phyloP scores from a whole-genome alignment of 1,139 yeast species.

The Sugiyamaella neomexicana region DNA sequence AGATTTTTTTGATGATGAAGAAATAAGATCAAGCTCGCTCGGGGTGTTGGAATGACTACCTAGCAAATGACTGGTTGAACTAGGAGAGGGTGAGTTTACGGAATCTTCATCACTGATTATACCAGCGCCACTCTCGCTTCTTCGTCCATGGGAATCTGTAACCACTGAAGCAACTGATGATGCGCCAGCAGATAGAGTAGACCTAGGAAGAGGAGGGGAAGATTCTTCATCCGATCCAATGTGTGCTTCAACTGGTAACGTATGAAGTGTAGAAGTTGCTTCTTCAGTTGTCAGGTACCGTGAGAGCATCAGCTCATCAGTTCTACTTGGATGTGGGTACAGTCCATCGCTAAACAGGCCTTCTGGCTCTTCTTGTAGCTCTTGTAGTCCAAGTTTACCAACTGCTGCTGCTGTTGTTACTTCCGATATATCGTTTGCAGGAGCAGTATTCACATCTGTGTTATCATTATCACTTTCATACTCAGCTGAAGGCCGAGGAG shows the following conservation, averaged over 20 bases:
- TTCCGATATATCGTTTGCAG: background rate
- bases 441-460: background rate
- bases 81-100: constrained; percentile 3
- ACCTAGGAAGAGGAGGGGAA: background rate
- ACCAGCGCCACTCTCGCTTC: background rate
- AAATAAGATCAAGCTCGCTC: background rate
- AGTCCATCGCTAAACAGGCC: constrained; percentile 11
- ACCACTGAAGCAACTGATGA: background rate
- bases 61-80: constrained; percentile 10
- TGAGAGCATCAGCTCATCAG: constrained; percentile 10
- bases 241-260: constrained; percentile 1
- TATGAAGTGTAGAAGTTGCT: constrained; percentile 8
- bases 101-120: constrained; percentile 9
- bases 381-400: background rate
- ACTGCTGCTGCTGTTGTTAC: background rate
- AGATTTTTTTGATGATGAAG: background rate
- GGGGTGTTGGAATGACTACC: background rate
- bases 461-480: background rate
- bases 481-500: constrained; percentile 4
- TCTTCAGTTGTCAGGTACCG: constrained; percentile 13
- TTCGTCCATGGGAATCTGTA: background rate
- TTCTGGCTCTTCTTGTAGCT: constrained; percentile 7
- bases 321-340: constrained; percentile 2
- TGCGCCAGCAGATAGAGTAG: background rate
- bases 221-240: background rate